Base-by-base conservation (phyloP, 306 rosid genomes). In the Malus sylvestris region DNA sequence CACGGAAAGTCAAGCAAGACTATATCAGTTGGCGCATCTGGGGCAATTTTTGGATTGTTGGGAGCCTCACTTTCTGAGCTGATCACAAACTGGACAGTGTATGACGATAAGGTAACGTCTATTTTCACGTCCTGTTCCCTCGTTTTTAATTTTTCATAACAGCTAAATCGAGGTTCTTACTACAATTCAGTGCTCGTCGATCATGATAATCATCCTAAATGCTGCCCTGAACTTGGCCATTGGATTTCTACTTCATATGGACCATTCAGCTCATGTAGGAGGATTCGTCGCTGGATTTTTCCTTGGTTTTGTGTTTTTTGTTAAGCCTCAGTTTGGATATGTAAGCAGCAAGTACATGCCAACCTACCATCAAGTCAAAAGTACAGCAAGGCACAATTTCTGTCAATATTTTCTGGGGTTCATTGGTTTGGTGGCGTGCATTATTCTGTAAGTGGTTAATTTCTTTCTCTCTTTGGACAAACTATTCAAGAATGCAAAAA, bases 11-110 rank as follows among this genome's bases (percentile, higher is more conserved):
- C 45, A 22, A 25, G 13, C 49, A 68, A 66, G 59, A 57, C 78
- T 32, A 63, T 96, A 72, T 96, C 98, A 1, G 98, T 91, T 35
- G 98, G 98, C 0, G 93, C 99, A 51, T 96, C 99, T 2, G 98
- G 97, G 67, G 98, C 98, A 15, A 96, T 92, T 72, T 96, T 96
- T 15, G 98, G 98, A 13, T 85, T 92, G 75, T 70, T 88, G 15
- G 99, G 97, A 70, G 88, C 96, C 78, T 85, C 91, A 91, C 92
- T 96, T 72, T 96, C 99, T 35, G 99, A 96, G 90, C 91, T 96
- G 73, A 80, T 96, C 35, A 92, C 83, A 35, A 96, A 96, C 76
- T 96, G 98, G 99, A 82, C 96, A 78, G 81, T 89, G 65, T 92
- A 92, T 75, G 82, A 86, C 74, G 90, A 91, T 18, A 92, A 91